phyloP scores from a whole-genome alignment of 495 filamentous ascomycete species.

The Trichoderma asperelloides region DNA sequence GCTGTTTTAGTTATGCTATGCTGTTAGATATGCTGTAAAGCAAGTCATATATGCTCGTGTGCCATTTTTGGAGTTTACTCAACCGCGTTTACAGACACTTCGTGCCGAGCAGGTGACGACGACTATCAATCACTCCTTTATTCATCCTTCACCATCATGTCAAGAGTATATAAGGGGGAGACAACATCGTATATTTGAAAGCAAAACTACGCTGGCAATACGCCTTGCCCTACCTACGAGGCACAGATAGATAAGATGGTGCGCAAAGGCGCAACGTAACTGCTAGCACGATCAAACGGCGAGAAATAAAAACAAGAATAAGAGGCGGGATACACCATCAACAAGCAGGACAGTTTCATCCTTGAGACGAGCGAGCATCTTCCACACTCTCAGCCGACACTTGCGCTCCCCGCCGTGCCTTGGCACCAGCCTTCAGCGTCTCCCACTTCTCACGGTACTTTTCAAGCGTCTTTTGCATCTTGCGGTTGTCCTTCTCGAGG shows the following conservation, averaged over 20 bases:
- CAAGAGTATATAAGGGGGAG: too few species aligned
- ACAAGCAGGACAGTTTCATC: background rate
- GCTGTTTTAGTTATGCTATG: too few species aligned
- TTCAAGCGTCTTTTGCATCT: conserved; percentile 52
- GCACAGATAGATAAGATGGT: background rate
- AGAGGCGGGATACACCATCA: background rate
- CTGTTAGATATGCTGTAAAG: too few species aligned
- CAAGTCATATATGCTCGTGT: too few species aligned
- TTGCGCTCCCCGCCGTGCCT: conserved; percentile 48
- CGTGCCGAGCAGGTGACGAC: too few species aligned
- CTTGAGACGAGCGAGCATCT: background rate
- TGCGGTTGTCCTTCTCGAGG: conserved; percentile 58
- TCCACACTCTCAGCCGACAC: conserved; percentile 14
- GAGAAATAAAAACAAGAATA: background rate
- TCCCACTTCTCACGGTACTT: conserved; percentile 76
- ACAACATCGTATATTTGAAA: background rate
- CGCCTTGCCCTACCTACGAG: conserved; percentile 1
- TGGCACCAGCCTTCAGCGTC: conserved; percentile 75
- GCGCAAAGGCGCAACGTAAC: background rate
- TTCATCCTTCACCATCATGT: too few species aligned
- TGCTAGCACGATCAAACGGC: background rate
- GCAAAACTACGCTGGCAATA: background rate
- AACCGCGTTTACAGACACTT: background rate
- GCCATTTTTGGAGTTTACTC: too few species aligned
- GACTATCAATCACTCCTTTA: too few species aligned